Evolutionary conservation across 2,329 filamentous ascomycete genomes (phyloP), one percentile per base, ranked within the genome.

Genomic region (Alternaria longipes): DNA sequence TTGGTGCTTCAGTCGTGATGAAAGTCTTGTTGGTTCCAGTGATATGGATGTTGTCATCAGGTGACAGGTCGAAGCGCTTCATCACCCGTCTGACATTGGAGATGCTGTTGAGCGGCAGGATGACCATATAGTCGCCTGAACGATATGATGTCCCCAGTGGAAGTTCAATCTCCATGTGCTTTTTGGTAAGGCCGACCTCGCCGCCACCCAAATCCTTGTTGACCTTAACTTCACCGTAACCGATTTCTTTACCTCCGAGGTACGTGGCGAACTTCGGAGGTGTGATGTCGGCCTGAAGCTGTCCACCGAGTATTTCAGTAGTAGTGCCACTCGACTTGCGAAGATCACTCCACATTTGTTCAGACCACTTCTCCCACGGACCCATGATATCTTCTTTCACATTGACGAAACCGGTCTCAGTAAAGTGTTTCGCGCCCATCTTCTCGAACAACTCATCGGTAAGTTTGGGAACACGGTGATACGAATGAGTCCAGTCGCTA

Each of bases 81-180:
- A 68, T 40, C 22, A 69, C 62, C 6, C 70, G 66, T n/a, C 54
- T 55, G n/a, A 64, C 63, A n/a, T 50, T 66, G 12, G 50, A 40
- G 2, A 57, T 45, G 20, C 49, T 54, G 75, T 93, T 94, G 28
- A 90, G 78, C 0, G 91, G 91, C 1, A 92, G 81, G 3, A 92
- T 81, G 0, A 89, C 89, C 1, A 94, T 83, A 73, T 94, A 93
- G 73, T 94, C 91, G 12, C 91, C 91, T 2, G 88, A 85, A 46
- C 84, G 82, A 76, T 93, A 94, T 0, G 82, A 83, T 79, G 86
- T 74, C 0, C 72, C 76, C 5, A 69, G 59, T 3, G 80, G 80
- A 24, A 74, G 66, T 45, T 70, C 57, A 30, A 74, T 67, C 42
- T 74, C 57, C 57, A 60, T 60, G 46, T 60, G 57, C 40, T 52